Evolutionary conservation across 2,329 filamentous ascomycete species (phyloP), one percentile per base, ranked within the genome.

Genomic region (Beauveria rudraprayagi): DNA sequence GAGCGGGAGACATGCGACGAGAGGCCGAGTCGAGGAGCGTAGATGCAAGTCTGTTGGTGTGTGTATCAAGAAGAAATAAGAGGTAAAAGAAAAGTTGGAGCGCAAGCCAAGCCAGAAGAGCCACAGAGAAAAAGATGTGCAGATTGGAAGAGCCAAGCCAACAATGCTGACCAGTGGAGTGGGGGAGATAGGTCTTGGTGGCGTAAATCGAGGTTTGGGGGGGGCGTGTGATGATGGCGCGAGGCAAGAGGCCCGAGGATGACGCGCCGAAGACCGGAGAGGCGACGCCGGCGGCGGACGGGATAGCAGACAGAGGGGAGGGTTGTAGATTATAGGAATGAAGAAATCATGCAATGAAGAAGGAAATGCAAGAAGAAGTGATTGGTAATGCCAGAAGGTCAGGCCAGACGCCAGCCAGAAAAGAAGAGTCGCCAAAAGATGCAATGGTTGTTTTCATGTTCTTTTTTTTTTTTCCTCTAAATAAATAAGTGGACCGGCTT

Each of bases 1-100:
- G 51, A 37, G 55, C 41, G 22, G 55, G 56, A 63, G 54, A 63
- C 61, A 63, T 63, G 53, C 61, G 61, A 37, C 48, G 50, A 50
- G 48, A 22, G 24, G 46, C 22, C 26, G 47, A n/a, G 61, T 44
- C 43, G 19, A 41, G 26, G n/a, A 22, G 54, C 3, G 28, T 14
- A 10, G 14, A 34, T 24, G 54, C 26, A n/a, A 26, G 40, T 37
- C 14, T 37, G 34, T 37, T 37, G 11, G 34, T 6, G 34, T 37
- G 43, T 50, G 52, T 28, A 40, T 17, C 16, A 19, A 17, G 28
- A 28, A 46, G 19, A 28, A 10, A 7, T 5, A 40, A 19, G 24
- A 28, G 3, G 5, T 8, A 28, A 10, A 19, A 51, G 48, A 9
- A 8, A 56, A 40, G 28, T 34, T 14, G 14, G 14, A 28, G 19